A percentile compares a stretch with the other conserved stretches of the same genome.
Evolutionary conservation across 345 rosid species (phyloP).

Genomic region (Mallotus nudiflorus): DNA sequence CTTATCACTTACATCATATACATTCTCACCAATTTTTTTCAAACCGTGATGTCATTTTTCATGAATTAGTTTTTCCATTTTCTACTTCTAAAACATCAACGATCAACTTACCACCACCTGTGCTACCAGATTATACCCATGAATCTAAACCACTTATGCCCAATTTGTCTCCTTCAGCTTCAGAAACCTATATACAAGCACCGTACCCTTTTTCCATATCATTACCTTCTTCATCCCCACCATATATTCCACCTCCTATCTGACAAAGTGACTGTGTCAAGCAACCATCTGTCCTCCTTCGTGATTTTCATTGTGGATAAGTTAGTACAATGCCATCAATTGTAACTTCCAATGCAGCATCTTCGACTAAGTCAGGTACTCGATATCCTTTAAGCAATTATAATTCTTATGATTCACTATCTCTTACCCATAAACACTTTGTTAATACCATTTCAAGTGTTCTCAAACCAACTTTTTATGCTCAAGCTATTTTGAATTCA

Average conservation of each 20-base stretch:
- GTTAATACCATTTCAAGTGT: no score
- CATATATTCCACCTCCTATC: neutral
- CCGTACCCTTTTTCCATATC: no score
- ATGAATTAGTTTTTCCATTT: neutral
- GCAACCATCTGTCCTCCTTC: neutral
- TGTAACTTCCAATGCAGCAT: neutral
- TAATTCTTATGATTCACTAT: no score
- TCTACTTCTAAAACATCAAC: no score
- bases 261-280: neutral
- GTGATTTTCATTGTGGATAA: no score
- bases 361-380: neutral
- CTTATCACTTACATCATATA: no score
- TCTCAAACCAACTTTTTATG: neutral
- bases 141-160: no score
- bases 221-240: neutral
- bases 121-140: neutral
- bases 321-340: no score
- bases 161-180: no score
- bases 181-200: no score
- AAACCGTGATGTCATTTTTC: neutral
- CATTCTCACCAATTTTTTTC: neutral
- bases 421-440: no score
- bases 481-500: neutral
- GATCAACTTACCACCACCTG: neutral
- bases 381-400: neutral